Conservation (phyloP, 2,329 filamentous ascomycete species). For the Alternaria novae-zelandiae region DNA sequence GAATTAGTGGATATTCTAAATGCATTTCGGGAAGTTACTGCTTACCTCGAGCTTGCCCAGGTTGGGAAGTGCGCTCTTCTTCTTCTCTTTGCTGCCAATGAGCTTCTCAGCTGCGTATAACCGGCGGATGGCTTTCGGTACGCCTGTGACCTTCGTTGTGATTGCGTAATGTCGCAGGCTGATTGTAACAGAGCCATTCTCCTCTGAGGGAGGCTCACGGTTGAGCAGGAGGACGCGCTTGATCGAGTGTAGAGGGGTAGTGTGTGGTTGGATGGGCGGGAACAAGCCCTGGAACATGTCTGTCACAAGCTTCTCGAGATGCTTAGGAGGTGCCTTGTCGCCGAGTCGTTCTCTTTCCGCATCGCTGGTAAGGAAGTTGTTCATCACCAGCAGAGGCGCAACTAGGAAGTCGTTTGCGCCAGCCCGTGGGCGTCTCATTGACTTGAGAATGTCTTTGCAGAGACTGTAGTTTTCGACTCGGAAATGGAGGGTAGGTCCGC, state of each 20-base stretch:
- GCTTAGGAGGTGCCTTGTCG: constrained; percentile 78
- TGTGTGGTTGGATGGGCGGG: constrained; percentile 91
- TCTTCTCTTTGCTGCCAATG: constrained; percentile 60
- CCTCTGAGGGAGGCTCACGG: constrained; percentile 64
- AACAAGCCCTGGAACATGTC: constrained; percentile 97
- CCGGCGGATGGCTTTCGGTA: constrained; percentile 82
- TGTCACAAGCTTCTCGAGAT: constrained; percentile 90
- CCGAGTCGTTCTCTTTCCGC: constrained; percentile 37
- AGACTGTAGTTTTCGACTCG: constrained; percentile 93
- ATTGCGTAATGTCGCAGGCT: constrained; percentile 96
- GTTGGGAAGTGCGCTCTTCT: constrained; percentile 78
- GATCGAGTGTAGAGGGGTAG: constrained; percentile 89
- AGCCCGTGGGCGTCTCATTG: constrained; percentile 81
- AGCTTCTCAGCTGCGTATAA: constrained; percentile 87
- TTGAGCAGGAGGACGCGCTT: constrained; percentile 89
- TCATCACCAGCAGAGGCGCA: constrained; percentile 95
- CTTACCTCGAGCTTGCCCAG: constrained; percentile 76
- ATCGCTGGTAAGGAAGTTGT: constrained; percentile 81
- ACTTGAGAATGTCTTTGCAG: constrained; percentile 85
- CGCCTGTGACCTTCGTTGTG: constrained; percentile 82
- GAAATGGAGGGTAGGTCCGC: constrained; percentile 93
- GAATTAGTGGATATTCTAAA: neutral
- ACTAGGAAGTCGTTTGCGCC: constrained; percentile 81
- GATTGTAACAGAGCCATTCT: constrained; percentile 71
- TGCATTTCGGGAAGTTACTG: neutral